Evolutionary conservation across 805 yeast species (phyloP).

Genomic region (Candida ascalaphidarum): DNA sequence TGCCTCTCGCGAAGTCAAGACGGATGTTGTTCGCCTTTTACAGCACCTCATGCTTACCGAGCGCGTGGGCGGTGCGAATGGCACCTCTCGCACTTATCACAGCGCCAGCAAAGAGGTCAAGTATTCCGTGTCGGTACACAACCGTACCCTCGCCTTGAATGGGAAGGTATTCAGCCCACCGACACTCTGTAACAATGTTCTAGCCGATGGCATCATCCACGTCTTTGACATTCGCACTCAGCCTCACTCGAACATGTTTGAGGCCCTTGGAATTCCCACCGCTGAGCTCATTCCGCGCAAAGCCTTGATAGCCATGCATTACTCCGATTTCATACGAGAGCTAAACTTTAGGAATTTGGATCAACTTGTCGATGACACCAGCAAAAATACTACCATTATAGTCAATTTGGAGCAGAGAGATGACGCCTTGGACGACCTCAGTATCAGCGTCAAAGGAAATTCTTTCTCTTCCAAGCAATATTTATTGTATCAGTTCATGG

Average conservation of each 20-base stretch:
- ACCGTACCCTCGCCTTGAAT: slow-evolving; percentile 11
- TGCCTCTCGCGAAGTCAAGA: slow-evolving; percentile 20
- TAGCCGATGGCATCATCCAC: slow-evolving; percentile 28
- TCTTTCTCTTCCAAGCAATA: slow-evolving; percentile 27
- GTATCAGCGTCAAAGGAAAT: no score
- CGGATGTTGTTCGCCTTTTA: slow-evolving; percentile 19
- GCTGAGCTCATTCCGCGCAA: slow-evolving; percentile 25
- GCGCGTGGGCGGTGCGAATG: slow-evolving; percentile 20
- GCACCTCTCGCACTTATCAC: slow-evolving; percentile 7
- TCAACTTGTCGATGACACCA: slow-evolving; percentile 46
- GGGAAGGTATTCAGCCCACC: slow-evolving; percentile 7
- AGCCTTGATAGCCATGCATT: slow-evolving; percentile 34
- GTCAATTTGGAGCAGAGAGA: slow-evolving; percentile 33
- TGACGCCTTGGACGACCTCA: slow-evolving; percentile 17
- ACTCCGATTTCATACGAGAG: slow-evolving; percentile 61
- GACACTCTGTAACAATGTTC: slow-evolving; percentile 10
- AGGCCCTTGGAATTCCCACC: slow-evolving; percentile 10
- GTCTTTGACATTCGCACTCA: slow-evolving; percentile 12
- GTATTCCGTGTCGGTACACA: slow-evolving; percentile 7
- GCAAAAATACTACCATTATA: slow-evolving; percentile 52
- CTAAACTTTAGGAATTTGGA: slow-evolving; percentile 50
- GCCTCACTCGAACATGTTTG: slow-evolving; percentile 10
- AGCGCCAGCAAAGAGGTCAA: slow-evolving; percentile 4
- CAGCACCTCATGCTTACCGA: slow-evolving; percentile 16
- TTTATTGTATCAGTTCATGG: slow-evolving; percentile 56